A percentile compares a stretch with the other conserved stretches of the same genome.
phyloP scores from a whole-genome alignment of 2,329 filamentous ascomycete genomes.

The Septoria petroselini region DNA sequence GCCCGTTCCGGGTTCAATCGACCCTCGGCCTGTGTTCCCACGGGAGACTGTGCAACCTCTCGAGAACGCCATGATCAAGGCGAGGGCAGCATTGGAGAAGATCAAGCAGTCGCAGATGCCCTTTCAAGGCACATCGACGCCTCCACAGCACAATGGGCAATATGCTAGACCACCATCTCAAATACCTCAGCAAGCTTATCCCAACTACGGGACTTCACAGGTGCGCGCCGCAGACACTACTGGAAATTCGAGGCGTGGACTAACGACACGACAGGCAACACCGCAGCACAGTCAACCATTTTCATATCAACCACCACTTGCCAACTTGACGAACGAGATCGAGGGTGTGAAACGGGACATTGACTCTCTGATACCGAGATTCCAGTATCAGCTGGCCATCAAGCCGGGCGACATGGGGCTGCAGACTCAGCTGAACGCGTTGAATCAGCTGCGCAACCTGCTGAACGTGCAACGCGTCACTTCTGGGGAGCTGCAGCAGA shows the following conservation, averaged over 20 bases:
- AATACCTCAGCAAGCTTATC: slow-evolving; percentile 36
- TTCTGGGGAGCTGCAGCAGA: slow-evolving; percentile 75
- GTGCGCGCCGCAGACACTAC: slow-evolving; percentile 27
- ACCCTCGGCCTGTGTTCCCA: slow-evolving; percentile 87
- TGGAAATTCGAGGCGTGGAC: neutral
- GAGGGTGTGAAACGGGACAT: slow-evolving; percentile 80
- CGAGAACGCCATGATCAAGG: slow-evolving; percentile 89
- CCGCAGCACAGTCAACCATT: slow-evolving; percentile 26
- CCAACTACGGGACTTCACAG: slow-evolving; percentile 39
- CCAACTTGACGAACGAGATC: slow-evolving; percentile 26
- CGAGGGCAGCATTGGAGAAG: slow-evolving; percentile 60
- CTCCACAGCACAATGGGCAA: slow-evolving; percentile 54
- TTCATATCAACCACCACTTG: slow-evolving; percentile 21
- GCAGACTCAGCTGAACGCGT: slow-evolving; percentile 75
- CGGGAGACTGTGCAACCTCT: slow-evolving; percentile 84
- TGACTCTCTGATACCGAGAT: slow-evolving; percentile 69
- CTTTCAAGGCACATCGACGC: slow-evolving; percentile 72
- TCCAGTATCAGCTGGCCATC: slow-evolving; percentile 69
- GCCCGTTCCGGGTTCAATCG: slow-evolving; percentile 87
- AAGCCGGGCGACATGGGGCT: slow-evolving; percentile 73
- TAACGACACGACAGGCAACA: slow-evolving; percentile 24
- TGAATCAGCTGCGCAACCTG: slow-evolving; percentile 79
- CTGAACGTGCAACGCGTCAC: slow-evolving; percentile 75
- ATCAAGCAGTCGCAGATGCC: slow-evolving; percentile 54
- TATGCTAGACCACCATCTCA: slow-evolving; percentile 39